These are phyloP conservation scores for Endothia cerciana DNA, from an alignment of 2,329 filamentous ascomycete genomes.

Conservation along the genomic window DNA sequence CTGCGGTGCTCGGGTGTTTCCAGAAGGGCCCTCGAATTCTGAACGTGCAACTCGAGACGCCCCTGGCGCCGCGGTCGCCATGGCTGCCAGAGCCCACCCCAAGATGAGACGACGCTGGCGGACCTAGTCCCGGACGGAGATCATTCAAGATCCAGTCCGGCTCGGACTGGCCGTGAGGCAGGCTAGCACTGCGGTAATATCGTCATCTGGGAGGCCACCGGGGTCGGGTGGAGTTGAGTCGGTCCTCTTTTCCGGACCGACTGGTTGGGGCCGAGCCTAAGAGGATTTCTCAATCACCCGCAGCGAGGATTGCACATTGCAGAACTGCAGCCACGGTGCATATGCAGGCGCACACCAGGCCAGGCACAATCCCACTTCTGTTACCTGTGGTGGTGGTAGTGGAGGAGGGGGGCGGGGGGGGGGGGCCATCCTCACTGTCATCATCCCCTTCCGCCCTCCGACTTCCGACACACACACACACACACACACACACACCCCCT, in stretches of 20 bases:
- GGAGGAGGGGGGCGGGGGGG: neutral
- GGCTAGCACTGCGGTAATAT: neutral
- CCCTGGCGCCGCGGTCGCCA: too few relatives aligned
- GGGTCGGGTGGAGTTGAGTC: conserved; percentile 4
- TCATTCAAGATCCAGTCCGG: neutral
- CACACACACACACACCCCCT: too few relatives aligned
- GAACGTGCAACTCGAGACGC: too few relatives aligned
- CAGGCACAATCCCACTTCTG: neutral
- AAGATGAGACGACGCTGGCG: too few relatives aligned
- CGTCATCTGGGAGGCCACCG: neutral
- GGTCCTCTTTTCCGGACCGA: conserved; percentile 1
- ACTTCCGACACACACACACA: too few relatives aligned
- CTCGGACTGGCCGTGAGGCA: neutral
- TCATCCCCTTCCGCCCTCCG: neutral
- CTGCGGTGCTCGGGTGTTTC: too few relatives aligned
- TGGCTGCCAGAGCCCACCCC: too few relatives aligned
- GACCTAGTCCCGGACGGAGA: too few relatives aligned
- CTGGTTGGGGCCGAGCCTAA: neutral
- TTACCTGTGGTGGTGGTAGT: neutral
- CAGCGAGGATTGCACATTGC: neutral
- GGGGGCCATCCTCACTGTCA: neutral
- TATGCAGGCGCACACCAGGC: conserved; percentile 3
- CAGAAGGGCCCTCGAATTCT: too few relatives aligned
- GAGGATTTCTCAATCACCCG: conserved; percentile 6
- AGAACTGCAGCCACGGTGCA: neutral